Base-by-base conservation (phyloP, 345 rosid species). In the Euphorbia peplus region DNA sequence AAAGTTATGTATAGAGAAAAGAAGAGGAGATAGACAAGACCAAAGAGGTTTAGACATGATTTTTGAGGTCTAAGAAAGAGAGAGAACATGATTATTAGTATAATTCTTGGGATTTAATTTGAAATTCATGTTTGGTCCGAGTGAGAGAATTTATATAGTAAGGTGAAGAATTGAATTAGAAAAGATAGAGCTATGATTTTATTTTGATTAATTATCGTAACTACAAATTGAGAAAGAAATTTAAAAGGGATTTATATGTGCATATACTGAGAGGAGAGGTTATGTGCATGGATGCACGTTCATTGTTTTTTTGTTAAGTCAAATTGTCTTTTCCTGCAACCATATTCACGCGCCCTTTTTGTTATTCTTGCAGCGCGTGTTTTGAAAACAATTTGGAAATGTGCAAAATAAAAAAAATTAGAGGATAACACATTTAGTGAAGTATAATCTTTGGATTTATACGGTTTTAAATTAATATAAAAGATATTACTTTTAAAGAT, bases 71-170 rank as follows among this genome's bases (percentile, higher is more conserved):
- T 85, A 28, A 39, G 16, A 19, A 73, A 16, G 2, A 39, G 24
- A 19, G 75, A 19, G 2, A 80, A 86, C 92, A 86, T 84, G 24
- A 56, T 56, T n/a, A 60, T 26, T 74, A n/a, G n/a, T 47, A 48
- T 29, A 59, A 19, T 8, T 32, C 4, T 47, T 2, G 1, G 13
- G 24, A 21, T 19, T 52, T 6, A 21, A 21, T 52, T 52, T 4
- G 56, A 26, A 54, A 30, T 42, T 41, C 54, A 24, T 0, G 16
- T 11, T 57, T 47, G n/a, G n/a, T n/a, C n/a, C n/a, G n/a, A n/a
- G n/a, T 64, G 18, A 3, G 25, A 30, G 64, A 13, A 44, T 3
- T 69, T 63, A 53, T 66, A 63, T 64, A 59, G 63, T 24, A 70
- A 35, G 29, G 41, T 10, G 25, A 21, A 15, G 48, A 29, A 4